Conservation (phyloP, 1,284 basidiomycete genomes). For the Sporisorium sorghi region DNA sequence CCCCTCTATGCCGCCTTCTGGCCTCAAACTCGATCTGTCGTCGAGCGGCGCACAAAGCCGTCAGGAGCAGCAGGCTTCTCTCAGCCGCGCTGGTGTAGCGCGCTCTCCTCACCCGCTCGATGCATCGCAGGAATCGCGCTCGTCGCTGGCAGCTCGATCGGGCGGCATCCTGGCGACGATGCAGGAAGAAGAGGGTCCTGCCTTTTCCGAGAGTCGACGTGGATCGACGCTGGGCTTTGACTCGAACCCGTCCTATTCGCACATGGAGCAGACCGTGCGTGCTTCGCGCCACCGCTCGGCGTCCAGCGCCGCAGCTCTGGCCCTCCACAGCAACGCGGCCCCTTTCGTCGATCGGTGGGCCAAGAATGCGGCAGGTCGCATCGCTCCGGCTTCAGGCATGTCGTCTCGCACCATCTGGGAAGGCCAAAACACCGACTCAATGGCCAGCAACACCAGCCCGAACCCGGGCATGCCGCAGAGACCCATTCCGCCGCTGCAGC, state of each 20-base stretch:
- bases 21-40: conserved; percentile 33
- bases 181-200: conserved; percentile 46
- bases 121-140: conserved; percentile 25
- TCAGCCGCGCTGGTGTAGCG: conserved; percentile 33
- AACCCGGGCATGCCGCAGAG: conserved; percentile 21
- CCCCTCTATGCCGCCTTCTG: conserved; percentile 19
- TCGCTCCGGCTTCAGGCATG: conserved; percentile 15
- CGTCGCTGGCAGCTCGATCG: conserved; percentile 28
- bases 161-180: conserved; percentile 39
- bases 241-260: conserved; percentile 13
- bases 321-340: conserved; percentile 34
- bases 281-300: conserved; percentile 49
- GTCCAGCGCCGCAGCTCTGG: conserved; percentile 57
- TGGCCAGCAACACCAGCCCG: conserved; percentile 2
- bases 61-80: conserved; percentile 35
- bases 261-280: conserved; percentile 36
- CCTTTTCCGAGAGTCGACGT: conserved; percentile 16
- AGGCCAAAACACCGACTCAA: conserved; percentile 13
- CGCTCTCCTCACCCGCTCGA: conserved; percentile 43
- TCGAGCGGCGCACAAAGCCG: conserved; percentile 21
- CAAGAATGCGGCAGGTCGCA: conserved; percentile 33
- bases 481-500: conserved; percentile 28
- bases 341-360: conserved; percentile 37
- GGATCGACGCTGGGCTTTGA: conserved; percentile 35
- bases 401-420: conserved; percentile 40